Evolutionary conservation across 768 basidiomycete species (phyloP).

Genomic region (Tylopilus balloui): DNA sequence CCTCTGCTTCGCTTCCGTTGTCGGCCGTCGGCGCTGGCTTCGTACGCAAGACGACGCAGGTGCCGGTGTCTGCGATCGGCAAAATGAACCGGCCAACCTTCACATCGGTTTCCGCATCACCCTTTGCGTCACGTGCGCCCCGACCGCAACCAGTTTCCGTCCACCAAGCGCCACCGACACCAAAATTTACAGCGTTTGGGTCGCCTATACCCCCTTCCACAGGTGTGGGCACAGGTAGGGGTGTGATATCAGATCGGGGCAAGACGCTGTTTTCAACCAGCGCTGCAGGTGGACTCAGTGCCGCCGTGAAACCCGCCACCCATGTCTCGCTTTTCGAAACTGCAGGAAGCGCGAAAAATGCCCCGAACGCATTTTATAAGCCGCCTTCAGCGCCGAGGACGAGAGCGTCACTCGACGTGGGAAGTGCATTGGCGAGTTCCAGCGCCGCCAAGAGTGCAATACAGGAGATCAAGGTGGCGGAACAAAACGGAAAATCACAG

Average conservation of each 20-base stretch:
- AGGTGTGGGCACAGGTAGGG: background rate
- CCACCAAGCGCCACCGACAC: slow-evolving; percentile 7
- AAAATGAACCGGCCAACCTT: background rate
- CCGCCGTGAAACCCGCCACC: slow-evolving; percentile 1
- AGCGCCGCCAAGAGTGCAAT: background rate
- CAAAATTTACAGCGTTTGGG: slow-evolving; percentile 28
- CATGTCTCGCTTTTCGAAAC: slow-evolving; percentile 39
- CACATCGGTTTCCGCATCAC: background rate
- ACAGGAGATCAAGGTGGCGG: background rate
- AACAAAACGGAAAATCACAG: slow-evolving; percentile 9
- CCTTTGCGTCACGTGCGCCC: slow-evolving; percentile 6
- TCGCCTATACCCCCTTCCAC: slow-evolving; percentile 17
- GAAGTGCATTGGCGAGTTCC: background rate
- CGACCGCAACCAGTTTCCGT: slow-evolving; percentile 3
- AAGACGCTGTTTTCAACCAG: slow-evolving; percentile 16
- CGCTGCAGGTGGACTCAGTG: background rate
- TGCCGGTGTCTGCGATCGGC: background rate
- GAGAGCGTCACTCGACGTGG: slow-evolving; percentile 1
- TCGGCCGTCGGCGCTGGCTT: slow-evolving; percentile 3
- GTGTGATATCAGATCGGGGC: slow-evolving; percentile 13
- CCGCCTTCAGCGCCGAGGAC: slow-evolving; percentile 35
- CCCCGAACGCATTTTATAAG: slow-evolving; percentile 64
- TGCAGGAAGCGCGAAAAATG: slow-evolving; percentile 44
- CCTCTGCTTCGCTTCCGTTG: slow-evolving; percentile 7
- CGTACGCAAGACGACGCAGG: slow-evolving; percentile 3